Percentiles rank a stretch among this genome's conserved stretches.
phyloP scores from a whole-genome alignment of 495 filamentous ascomycete species.

The Daldinia loculata region DNA sequence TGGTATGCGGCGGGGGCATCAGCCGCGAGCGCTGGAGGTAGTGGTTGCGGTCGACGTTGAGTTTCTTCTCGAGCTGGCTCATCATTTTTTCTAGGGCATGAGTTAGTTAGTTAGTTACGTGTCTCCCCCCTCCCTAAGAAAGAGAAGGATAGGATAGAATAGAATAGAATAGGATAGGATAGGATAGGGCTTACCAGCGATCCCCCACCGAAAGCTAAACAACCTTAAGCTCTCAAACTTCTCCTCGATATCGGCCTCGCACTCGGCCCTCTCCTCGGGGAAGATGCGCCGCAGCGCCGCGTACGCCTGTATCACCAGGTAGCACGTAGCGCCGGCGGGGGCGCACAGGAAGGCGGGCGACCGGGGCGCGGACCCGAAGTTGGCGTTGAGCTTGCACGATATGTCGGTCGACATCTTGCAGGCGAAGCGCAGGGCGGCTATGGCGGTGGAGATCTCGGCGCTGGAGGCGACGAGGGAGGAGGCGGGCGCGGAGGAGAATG shows the following conservation, averaged over 20 bases:
- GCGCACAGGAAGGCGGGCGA: conserved; percentile 42
- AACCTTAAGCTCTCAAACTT: conserved; percentile 46
- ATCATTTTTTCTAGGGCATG: conserved; percentile 43
- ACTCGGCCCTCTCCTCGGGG: conserved; percentile 36
- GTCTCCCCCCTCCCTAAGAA: background rate
- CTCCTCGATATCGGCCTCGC: conserved; percentile 42
- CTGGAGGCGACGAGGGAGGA: conserved; percentile 12
- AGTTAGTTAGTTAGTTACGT: background rate
- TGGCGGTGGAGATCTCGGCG: conserved; percentile 36
- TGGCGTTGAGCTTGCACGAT: conserved; percentile 44
- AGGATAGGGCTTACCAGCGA: conserved; percentile 39
- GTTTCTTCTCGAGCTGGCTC: conserved; percentile 42
- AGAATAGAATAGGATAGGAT: background rate
- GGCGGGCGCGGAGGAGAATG: background rate
- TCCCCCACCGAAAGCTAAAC: conserved; percentile 47
- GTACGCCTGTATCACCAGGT: conserved; percentile 38
- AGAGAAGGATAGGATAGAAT: background rate
- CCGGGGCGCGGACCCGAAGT: conserved; percentile 33
- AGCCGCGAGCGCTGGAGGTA: conserved; percentile 41
- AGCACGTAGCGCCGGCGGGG: conserved; percentile 46
- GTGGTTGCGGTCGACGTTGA: conserved; percentile 34
- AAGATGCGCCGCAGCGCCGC: conserved; percentile 38
- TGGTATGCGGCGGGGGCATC: conserved; percentile 30
- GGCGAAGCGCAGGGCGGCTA: conserved; percentile 45
- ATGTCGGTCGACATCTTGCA: conserved; percentile 48